Evolutionary conservation across 192 early-diverging fungal genomes (phyloP), one percentile per base, ranked within the genome.

Genomic region (Diversispora eburnea): DNA sequence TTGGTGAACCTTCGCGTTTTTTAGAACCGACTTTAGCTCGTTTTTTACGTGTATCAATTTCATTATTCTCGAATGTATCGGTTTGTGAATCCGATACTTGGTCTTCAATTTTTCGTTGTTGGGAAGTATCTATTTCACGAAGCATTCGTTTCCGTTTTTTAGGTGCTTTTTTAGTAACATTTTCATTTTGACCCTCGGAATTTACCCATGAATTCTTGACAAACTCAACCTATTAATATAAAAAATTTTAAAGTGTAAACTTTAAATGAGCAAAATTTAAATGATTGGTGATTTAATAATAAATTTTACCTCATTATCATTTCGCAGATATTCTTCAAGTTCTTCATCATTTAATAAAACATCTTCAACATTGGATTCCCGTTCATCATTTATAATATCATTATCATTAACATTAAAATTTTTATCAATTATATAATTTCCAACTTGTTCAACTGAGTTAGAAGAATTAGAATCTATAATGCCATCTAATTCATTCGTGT

Each of bases 271-370:
- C 13, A 54, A 17, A 10, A 49, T 17, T 54, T 4, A 54, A 17
- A 54, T 54, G 12, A 54, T 4, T 54, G 13, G 49, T 52, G 12
- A 10, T 3, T 54, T 54, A 54, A 54, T 17, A 52, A 10, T 10
- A 54, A 54, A 39, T 60, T 39, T 33, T 60, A 39, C 59, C 25
- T 61, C 59, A 39, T 61, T 33, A 15, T 61, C 59, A 61, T 61
- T 33, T 15, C 59, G 22, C 25, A 61, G 13, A 15, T 61, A 61
- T 9, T 61, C 59, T 15, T 61, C 59, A 3, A 61, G 15, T 33
- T 61, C 59, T 1, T 22, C 59, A 39, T 61, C 59, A 42, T 61
- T 33, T 15, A 61, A 61, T 13, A 5, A 8, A 6, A 33, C 6
- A 61, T 61, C 59, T 10, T 5, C 20, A 33, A 6, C 8, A 61